phyloP scores from a whole-genome alignment of 2,329 filamentous ascomycete species.

The Aspergillaceae sp. region DNA sequence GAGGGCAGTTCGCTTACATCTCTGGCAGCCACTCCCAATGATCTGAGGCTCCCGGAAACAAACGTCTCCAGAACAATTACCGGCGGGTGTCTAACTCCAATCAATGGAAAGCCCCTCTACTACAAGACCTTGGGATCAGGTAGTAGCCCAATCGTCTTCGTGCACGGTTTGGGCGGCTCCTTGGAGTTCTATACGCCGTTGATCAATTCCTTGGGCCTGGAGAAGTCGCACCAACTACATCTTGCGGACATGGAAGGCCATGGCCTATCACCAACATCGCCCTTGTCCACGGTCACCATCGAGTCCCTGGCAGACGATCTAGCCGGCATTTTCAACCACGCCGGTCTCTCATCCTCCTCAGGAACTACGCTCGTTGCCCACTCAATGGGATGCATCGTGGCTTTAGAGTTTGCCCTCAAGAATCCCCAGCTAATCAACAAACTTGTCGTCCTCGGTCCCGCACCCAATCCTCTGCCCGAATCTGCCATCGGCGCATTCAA shows the following conservation, averaged over 20 bases:
- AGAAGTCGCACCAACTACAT: slow-evolving; percentile 29
- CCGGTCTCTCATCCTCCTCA: slow-evolving; percentile 6
- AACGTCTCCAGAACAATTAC: neutral
- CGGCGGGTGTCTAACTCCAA: slow-evolving; percentile 23
- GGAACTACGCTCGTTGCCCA: neutral
- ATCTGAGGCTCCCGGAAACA: neutral
- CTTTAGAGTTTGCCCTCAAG: neutral
- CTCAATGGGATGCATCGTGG: neutral
- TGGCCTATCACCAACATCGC: slow-evolving; percentile 37
- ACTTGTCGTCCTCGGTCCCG: neutral
- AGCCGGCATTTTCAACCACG: slow-evolving; percentile 28
- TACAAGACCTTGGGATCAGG: slow-evolving; percentile 11
- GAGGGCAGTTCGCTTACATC: neutral
- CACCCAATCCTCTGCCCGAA: neutral
- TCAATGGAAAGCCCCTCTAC: slow-evolving; percentile 33
- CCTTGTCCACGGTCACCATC: slow-evolving; percentile 33
- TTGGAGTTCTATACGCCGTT: slow-evolving; percentile 41
- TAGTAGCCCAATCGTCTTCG: slow-evolving; percentile 33
- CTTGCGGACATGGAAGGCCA: slow-evolving; percentile 49
- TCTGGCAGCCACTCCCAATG: neutral
- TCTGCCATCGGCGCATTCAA: neutral
- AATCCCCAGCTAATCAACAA: neutral
- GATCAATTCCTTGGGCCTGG: slow-evolving; percentile 13
- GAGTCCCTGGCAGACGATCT: slow-evolving; percentile 39
- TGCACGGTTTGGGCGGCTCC: slow-evolving; percentile 48